phyloP scores from a whole-genome alignment of 495 filamentous ascomycete genomes.

The Penicillium ucsense region DNA sequence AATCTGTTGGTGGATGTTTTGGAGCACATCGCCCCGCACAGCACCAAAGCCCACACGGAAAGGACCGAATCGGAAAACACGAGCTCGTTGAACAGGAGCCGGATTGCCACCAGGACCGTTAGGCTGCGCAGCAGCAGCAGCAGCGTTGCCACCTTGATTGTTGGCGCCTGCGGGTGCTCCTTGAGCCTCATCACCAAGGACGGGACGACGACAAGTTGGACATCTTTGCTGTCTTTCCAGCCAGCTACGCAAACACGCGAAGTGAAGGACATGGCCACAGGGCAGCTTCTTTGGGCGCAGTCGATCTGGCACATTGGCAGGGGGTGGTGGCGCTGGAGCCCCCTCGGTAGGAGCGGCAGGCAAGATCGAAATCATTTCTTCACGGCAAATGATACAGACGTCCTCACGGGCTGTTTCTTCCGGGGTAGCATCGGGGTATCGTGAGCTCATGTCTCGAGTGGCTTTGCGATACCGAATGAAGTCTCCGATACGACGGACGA shows the following conservation, averaged over 20 bases:
- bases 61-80: slow-evolving; percentile 46
- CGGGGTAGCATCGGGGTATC: slow-evolving; percentile 83
- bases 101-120: slow-evolving; percentile 18
- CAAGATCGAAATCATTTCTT: slow-evolving; percentile 78
- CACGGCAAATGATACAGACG: slow-evolving; percentile 95
- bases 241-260: slow-evolving; percentile 91
- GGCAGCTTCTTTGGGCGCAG: slow-evolving; percentile 89
- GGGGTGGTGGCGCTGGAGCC: slow-evolving; percentile 9
- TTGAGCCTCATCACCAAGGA: slow-evolving; percentile 33
- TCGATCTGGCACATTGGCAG: slow-evolving; percentile 53
- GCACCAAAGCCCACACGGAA: slow-evolving; percentile 50
- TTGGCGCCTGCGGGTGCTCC: slow-evolving; percentile 17
- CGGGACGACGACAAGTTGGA: slow-evolving; percentile 83
- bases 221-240: slow-evolving; percentile 97
- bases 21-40: slow-evolving; percentile 42
- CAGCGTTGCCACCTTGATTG: slow-evolving; percentile 18
- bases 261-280: slow-evolving; percentile 91
- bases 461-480: slow-evolving; percentile 84
- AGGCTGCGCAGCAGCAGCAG: slow-evolving; percentile 17
- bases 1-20: slow-evolving; percentile 42
- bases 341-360: slow-evolving; percentile 23
- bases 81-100: slow-evolving; percentile 24
- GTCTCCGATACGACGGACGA: slow-evolving; percentile 75
- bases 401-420: slow-evolving; percentile 81
- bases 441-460: slow-evolving; percentile 79